phyloP scores from a whole-genome alignment of 1,284 basidiomycete species.

The Cryptococcus sp. region DNA sequence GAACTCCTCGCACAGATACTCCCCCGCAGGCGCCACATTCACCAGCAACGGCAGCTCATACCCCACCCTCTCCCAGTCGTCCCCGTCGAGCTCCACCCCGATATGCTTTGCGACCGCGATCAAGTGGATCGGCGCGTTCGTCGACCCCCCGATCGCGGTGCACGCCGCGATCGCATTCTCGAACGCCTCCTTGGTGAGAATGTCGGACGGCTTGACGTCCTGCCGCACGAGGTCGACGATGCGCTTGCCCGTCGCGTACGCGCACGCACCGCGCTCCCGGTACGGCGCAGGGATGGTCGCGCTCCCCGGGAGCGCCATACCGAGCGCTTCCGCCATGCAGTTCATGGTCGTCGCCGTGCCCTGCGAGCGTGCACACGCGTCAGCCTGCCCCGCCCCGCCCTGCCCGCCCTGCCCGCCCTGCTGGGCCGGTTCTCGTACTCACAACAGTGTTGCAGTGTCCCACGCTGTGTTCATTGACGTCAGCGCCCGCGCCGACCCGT shows the following conservation, averaged over 20 bases:
- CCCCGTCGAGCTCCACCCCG: constrained; percentile 38
- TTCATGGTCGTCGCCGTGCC: constrained; percentile 66
- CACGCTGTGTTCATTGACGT: no score
- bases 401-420: no score
- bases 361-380: no score
- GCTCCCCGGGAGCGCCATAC: constrained; percentile 86
- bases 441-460: constrained; percentile 49
- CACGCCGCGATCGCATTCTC: constrained; percentile 84
- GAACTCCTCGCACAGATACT: constrained; percentile 48
- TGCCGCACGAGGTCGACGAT: constrained; percentile 76
- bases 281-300: constrained; percentile 70
- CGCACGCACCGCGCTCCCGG: constrained; percentile 43
- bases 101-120: constrained; percentile 48
- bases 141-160: constrained; percentile 84
- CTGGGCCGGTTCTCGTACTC: no score
- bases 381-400: no score
- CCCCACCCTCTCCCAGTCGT: constrained; percentile 46
- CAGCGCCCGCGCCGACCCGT: no score
- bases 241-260: constrained; percentile 74
- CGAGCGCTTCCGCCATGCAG: constrained; percentile 81
- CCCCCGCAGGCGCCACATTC: constrained; percentile 45
- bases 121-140: constrained; percentile 63
- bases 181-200: constrained; percentile 85
- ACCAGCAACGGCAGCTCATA: constrained; percentile 44
- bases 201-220: constrained; percentile 88